Conservation (phyloP, 805 yeast genomes). For the Metschnikowia shivogae region DNA sequence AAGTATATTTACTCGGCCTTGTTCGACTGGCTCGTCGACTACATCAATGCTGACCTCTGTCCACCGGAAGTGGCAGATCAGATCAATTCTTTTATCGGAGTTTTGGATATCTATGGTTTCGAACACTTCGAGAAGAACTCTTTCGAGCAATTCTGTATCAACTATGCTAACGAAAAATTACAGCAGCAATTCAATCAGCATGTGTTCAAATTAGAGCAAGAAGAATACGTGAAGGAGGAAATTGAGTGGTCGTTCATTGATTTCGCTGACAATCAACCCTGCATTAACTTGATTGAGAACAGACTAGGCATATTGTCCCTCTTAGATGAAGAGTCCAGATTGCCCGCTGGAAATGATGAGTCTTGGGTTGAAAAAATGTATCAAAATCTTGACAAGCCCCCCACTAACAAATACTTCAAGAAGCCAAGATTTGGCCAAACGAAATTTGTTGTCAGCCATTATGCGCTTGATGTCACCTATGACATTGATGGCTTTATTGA, state of each 20-base stretch:
- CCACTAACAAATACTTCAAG: constrained; percentile 72
- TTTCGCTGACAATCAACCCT: constrained; percentile 94
- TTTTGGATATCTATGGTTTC: constrained; percentile 94
- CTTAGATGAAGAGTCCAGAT: constrained; percentile 90
- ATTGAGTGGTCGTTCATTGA: constrained; percentile 97
- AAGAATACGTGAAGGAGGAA: constrained; percentile 86
- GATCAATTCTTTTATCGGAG: constrained; percentile 82
- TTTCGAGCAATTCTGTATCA: constrained; percentile 95
- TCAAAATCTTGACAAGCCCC: constrained; percentile 75
- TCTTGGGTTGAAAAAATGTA: constrained; percentile 90
- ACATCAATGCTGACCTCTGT: constrained; percentile 77
- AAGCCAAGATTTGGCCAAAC: constrained; percentile 93
- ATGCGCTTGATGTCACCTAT: constrained; percentile 90
- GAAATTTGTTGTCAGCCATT: constrained; percentile 86
- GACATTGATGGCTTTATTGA: constrained; percentile 94
- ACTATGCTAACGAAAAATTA: constrained; percentile 92
- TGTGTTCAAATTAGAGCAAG: constrained; percentile 95
- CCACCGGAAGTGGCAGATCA: constrained; percentile 61
- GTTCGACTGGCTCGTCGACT: constrained; percentile 91
- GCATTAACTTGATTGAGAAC: constrained; percentile 87
- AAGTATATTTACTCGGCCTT: constrained; percentile 88
- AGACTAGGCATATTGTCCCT: constrained; percentile 83
- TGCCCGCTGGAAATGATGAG: constrained; percentile 91
- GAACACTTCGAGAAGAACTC: constrained; percentile 94
- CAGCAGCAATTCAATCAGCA: constrained; percentile 98